Base-by-base conservation (phyloP, 352 stramenopile species). In the Pythium pyrilobum region DNA sequence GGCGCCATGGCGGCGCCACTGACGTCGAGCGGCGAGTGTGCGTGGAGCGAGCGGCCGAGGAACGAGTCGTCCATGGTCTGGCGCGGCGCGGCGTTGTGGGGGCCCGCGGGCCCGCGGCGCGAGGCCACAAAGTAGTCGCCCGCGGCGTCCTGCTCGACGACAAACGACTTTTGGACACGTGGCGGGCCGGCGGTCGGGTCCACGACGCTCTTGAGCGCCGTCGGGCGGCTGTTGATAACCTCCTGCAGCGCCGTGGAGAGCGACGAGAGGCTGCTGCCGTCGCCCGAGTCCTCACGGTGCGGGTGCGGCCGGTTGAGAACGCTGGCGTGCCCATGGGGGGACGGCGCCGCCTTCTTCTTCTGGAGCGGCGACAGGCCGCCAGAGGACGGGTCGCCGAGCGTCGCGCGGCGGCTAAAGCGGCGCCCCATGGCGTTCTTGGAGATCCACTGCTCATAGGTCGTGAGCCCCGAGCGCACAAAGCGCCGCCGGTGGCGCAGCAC, bases 381-480 rank as follows among this genome's bases (percentile, higher is more conserved):
- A 9, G n/a, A 25, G 28, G 54, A 34, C 29, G 32, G 16, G 18
- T 42, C 11, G n/a, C 18, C 48, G 21, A 54, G 44, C 10, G 51
- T 52, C 36, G 48, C 52, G 20, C 59, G 60, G 10, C 60, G 60
- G 31, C 40, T 60, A n/a, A 68, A 64, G 43, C 60, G 60, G 8
- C 60, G 41, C 2, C 42, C 60, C 33, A 59, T 50, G 25, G 60
- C 55, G 33, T 65, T 69, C 51, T 57, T 56, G 31, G 56, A 69
- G 41, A 69, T 69, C 43, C 44, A 57, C 31, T 62, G 55, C 47
- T 69, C 62, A 21, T 69, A 69, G 16, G 56, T 56, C 9, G 62
- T 66, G 34, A 69, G 51, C 1, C 62, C 62, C 10, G 56, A 62
- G 9, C 56, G 55, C 18, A 66, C 56, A 56, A 69, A 69, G 32